Evolutionary conservation across 495 filamentous ascomycete species (phyloP).

Genomic region (Daldinia vernicosa): DNA sequence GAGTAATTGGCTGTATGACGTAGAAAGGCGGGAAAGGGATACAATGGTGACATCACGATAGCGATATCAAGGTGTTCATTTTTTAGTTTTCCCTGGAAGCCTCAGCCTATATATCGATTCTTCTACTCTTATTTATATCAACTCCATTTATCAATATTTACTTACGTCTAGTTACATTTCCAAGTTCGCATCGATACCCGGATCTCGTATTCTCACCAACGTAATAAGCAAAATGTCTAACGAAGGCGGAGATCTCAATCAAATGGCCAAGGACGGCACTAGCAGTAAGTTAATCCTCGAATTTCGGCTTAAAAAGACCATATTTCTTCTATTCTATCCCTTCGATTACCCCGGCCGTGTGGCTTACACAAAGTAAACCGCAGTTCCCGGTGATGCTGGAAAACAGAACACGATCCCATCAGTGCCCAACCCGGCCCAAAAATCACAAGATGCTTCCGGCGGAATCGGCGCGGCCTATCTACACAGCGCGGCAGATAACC

Average conservation of each 20-base stretch:
- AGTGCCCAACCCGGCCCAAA: slow-evolving; percentile 63
- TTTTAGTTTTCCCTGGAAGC: background rate
- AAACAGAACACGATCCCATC: slow-evolving; percentile 63
- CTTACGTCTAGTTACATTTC: no score
- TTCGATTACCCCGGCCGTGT: background rate
- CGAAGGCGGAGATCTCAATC: slow-evolving; percentile 53
- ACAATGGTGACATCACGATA: slow-evolving; percentile 42
- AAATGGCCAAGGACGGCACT: slow-evolving; percentile 65
- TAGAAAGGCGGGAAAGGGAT: slow-evolving; percentile 20
- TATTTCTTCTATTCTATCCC: background rate
- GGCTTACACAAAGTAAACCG: background rate
- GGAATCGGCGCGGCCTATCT: slow-evolving; percentile 32
- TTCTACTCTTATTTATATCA: background rate
- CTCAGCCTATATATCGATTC: background rate
- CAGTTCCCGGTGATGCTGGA: slow-evolving; percentile 64
- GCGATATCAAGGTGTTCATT: slow-evolving; percentile 30
- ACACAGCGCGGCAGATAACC: slow-evolving; percentile 40
- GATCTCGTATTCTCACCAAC: background rate
- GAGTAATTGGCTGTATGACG: slow-evolving; percentile 17
- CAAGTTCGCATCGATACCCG: background rate
- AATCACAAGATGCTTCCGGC: slow-evolving; percentile 38
- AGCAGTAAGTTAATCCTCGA: slow-evolving; percentile 24
- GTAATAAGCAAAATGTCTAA: slow-evolving; percentile 20
- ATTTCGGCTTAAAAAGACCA: background rate
- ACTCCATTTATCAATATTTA: no score